Percentiles rank a stretch among this genome's conserved stretches.
Evolutionary conservation across 2,329 filamentous ascomycete genomes (phyloP).

Genomic region (Periconia sp.): DNA sequence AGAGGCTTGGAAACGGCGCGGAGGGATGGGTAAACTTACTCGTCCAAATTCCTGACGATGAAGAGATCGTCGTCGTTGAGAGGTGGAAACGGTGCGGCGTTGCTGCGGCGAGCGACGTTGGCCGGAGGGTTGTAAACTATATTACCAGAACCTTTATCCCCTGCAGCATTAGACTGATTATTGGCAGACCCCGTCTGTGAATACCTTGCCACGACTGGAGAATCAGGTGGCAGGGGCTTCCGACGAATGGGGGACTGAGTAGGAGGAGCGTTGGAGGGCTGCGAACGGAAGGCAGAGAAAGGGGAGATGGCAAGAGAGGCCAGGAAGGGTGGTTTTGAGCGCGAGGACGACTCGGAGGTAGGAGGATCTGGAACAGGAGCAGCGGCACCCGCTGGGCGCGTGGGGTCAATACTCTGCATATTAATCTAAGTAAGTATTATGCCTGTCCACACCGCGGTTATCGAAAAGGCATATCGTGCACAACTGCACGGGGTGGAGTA

Average conservation of each 20-base stretch:
- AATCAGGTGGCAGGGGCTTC: slow-evolving; percentile 57
- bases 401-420: slow-evolving; percentile 33
- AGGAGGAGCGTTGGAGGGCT: slow-evolving; percentile 45
- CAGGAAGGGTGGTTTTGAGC: slow-evolving; percentile 38
- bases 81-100: slow-evolving; percentile 33
- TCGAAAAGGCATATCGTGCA: slow-evolving; percentile 34
- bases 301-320: slow-evolving; percentile 46
- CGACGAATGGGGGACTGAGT: slow-evolving; percentile 50
- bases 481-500: slow-evolving; percentile 33
- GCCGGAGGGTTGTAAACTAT: slow-evolving; percentile 14
- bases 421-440: slow-evolving; percentile 12
- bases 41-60: slow-evolving; percentile 41
- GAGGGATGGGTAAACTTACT: slow-evolving; percentile 24
- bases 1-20: slow-evolving; percentile 7
- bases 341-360: neutral
- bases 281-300: slow-evolving; percentile 48
- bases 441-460: slow-evolving; percentile 20
- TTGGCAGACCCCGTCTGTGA: slow-evolving; percentile 45
- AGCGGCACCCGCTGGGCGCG: slow-evolving; percentile 29
- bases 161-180: slow-evolving; percentile 3
- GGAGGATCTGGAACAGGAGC: slow-evolving; percentile 2
- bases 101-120: slow-evolving; percentile 25
- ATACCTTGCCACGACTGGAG: slow-evolving; percentile 50
- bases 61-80: slow-evolving; percentile 35
- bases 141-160: neutral